Evolutionary conservation across 192 early-diverging fungal species (phyloP).

Genomic region (Paraglomus brasilianum): DNA sequence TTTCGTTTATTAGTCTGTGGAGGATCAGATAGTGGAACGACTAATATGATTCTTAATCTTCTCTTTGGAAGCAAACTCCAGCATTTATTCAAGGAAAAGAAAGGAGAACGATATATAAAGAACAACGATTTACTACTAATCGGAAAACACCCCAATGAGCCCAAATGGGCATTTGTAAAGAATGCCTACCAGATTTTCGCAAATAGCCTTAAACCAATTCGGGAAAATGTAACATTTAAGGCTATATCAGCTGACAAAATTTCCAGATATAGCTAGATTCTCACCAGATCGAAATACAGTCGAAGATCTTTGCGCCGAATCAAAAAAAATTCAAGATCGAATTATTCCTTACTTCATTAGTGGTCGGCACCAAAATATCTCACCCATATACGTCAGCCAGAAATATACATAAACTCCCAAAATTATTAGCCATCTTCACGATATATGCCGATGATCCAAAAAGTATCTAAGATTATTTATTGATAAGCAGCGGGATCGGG

Average conservation of each 20-base stretch:
- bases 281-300: not conserved
- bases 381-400: slow-evolving; percentile 14
- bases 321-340: slow-evolving; percentile 1
- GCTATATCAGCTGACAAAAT: no score
- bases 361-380: slow-evolving; percentile 3
- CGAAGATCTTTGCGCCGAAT: not conserved
- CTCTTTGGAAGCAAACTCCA: slow-evolving; percentile 14
- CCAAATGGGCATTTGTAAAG: slow-evolving; percentile 21
- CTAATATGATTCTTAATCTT: slow-evolving; percentile 12
- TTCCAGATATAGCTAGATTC: not conserved
- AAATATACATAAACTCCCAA: no score
- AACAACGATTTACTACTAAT: slow-evolving; percentile 26
- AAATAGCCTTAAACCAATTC: slow-evolving; percentile 14
- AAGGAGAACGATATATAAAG: slow-evolving; percentile 12
- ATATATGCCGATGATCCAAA: no score
- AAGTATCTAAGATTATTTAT: no score
- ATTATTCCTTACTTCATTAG: slow-evolving; percentile 27
- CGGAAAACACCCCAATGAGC: slow-evolving; percentile 8
- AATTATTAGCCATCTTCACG: no score
- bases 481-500: no score
- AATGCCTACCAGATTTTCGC: slow-evolving; percentile 14
- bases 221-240: slow-evolving; percentile 18
- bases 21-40: slow-evolving; percentile 5
- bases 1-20: slow-evolving; percentile 12
- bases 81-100: slow-evolving; percentile 3